Percentiles rank a stretch among this genome's conserved stretches.
These are phyloP conservation scores for Creolimax fragrantissima DNA, from an alignment of 78 protist species.

Conservation along the genomic window DNA sequence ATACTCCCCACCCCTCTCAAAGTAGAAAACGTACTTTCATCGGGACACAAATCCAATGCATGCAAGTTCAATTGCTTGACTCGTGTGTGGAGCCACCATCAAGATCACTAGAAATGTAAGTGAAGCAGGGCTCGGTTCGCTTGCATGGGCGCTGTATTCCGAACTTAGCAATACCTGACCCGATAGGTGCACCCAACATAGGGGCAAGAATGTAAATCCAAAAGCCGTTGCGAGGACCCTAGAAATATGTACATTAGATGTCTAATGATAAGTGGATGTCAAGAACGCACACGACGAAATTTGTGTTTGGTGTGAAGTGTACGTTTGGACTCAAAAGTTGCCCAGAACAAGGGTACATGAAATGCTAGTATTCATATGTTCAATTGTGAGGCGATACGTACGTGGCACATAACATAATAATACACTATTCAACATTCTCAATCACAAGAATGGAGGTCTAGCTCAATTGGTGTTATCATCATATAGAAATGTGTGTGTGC, in stretches of 20 bases:
- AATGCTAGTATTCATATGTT: not conserved
- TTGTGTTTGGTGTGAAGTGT: not conserved
- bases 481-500: too few species aligned
- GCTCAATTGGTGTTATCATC: too few species aligned
- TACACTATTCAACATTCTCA: not conserved
- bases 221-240: not conserved
- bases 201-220: not conserved
- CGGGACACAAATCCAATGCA: not conserved
- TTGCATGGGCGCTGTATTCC: not conserved
- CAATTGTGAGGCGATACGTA: not conserved
- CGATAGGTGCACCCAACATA: not conserved
- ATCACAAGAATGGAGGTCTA: not conserved
- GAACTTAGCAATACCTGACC: not conserved
- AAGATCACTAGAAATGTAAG: too few species aligned
- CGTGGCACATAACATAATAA: not conserved
- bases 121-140: not conserved
- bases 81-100: not conserved
- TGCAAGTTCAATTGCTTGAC: not conserved
- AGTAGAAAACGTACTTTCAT: too few species aligned
- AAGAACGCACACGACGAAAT: too few species aligned
- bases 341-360: too few species aligned
- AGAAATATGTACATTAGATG: not conserved
- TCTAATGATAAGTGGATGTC: not conserved
- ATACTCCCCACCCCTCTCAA: too few species aligned
- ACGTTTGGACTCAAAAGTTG: too few species aligned